Conservation (phyloP, 176 grass and related monocot species). For the Musa beccarii region DNA sequence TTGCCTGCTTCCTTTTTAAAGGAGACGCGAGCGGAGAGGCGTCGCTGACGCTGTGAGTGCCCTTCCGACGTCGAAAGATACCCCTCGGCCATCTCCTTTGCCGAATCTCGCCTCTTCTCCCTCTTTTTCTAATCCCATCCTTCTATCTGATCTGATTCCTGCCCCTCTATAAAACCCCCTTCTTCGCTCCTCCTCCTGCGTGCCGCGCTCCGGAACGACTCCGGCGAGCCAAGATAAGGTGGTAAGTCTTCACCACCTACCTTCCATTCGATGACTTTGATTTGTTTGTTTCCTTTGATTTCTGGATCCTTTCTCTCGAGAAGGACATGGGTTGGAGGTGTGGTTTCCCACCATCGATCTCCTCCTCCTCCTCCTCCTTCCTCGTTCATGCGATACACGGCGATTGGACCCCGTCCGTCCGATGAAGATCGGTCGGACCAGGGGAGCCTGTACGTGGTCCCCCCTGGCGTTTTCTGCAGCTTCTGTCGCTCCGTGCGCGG, state of each 20-base stretch:
- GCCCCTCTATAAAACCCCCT: neutral
- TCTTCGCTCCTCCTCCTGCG: neutral
- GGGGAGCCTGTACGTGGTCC: neutral
- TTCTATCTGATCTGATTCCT: neutral
- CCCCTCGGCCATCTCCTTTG: neutral
- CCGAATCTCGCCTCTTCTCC: neutral
- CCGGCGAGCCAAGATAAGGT: neutral
- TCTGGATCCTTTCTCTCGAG: neutral
- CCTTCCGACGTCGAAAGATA: conserved; percentile 18
- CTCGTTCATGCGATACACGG: neutral
- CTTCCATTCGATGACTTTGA: neutral
- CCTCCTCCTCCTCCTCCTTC: neutral
- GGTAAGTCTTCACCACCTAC: neutral
- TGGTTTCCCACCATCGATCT: no score
- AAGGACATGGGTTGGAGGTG: neutral
- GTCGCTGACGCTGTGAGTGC: conserved; percentile 11
- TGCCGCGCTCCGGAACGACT: neutral
- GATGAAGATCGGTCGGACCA: neutral
- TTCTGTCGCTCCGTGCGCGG: neutral
- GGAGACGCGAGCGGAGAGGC: neutral
- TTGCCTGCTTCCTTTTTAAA: neutral
- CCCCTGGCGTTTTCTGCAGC: neutral
- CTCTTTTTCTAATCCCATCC: neutral
- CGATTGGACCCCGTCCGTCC: neutral
- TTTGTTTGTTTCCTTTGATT: neutral